Base-by-base conservation (phyloP, 345 rosid species). In the Linum lewisii region DNA sequence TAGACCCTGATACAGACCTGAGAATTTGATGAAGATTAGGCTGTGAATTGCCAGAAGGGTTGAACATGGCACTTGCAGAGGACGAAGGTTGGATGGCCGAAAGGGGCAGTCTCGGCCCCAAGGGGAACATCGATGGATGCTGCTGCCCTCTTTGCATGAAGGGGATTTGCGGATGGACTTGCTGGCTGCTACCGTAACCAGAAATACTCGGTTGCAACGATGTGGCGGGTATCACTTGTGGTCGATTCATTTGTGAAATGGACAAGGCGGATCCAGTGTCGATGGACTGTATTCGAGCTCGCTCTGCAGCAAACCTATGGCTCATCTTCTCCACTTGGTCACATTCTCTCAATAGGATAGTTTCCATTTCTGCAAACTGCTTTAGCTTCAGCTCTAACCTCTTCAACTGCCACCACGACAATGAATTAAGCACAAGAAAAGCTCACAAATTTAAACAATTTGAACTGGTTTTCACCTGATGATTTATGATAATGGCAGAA, bases 281-380 rank as follows among this genome's bases (percentile, higher is more conserved):
- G 54, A 87, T 45, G 25, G 94, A 81, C 37, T 78, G 58, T 61
- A 86, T 64, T 22, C 91, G 95, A 18, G 80, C 75, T 51, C 89
- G 73, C 72, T 93, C 99, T 3, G 88, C 75, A 21, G 85, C 82
- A 70, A 78, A 77, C 72, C 91, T 82, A 77, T 87, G 99, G 68
- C 99, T 88, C 1, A 87, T 60, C 80, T 85, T 89, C 74, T 93
- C 97, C 57, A 88, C 94, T 81, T 93, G 99, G 64, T 93, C 97
- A 36, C 94, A 89, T 75, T 93, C 99, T 77, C 88, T 85, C 95
- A 89, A 84, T 63, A 93, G 75, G 67, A 87, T 57, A 62, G 94
- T 82, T 75, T 93, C 99, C 4, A 93, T 82, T 67, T 93, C 99
- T n/a, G 99, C 94, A 75, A 93, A 93, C 77, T 89, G 99, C 80